phyloP scores from a whole-genome alignment of 768 basidiomycete genomes.

The Suillus plorans region DNA sequence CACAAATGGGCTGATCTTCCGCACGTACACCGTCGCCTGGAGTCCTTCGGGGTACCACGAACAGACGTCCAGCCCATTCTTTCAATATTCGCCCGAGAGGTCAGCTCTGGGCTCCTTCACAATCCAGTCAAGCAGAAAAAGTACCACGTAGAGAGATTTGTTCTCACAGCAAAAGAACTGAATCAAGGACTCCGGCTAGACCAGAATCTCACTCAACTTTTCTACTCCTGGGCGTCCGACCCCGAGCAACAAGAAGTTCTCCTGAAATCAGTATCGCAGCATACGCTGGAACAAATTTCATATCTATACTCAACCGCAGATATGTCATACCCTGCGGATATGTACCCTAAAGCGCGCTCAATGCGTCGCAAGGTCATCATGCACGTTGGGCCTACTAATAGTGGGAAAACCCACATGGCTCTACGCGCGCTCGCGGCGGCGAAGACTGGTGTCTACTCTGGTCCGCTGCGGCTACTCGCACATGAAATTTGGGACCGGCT shows the following conservation, averaged over 20 bases:
- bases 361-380: slow-evolving; percentile 80
- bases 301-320: slow-evolving; percentile 40
- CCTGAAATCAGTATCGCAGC: slow-evolving; percentile 23
- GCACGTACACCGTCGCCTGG: slow-evolving; percentile 39
- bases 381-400: slow-evolving; percentile 98
- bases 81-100: slow-evolving; percentile 37
- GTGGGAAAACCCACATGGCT: slow-evolving; percentile 94
- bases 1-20: slow-evolving; percentile 37
- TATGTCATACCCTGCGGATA: slow-evolving; percentile 47
- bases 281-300: slow-evolving; percentile 39
- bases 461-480: slow-evolving; percentile 89
- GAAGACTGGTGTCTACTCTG: slow-evolving; percentile 76
- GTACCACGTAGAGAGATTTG: slow-evolving; percentile 46
- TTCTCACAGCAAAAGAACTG: slow-evolving; percentile 31
- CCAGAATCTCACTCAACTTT: slow-evolving; percentile 48
- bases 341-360: slow-evolving; percentile 51
- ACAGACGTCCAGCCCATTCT: slow-evolving; percentile 42
- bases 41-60: slow-evolving; percentile 47
- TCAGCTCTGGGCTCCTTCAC: slow-evolving; percentile 33
- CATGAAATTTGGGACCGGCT: slow-evolving; percentile 93
- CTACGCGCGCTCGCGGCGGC: slow-evolving; percentile 84
- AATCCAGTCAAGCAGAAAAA: slow-evolving; percentile 19
- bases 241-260: slow-evolving; percentile 28
- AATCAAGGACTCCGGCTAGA: slow-evolving; percentile 37
- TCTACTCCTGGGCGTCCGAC: slow-evolving; percentile 56